These are phyloP conservation scores for Arctostaphylos glauca DNA, from an alignment of 148 eudicot genomes.

Conservation along the genomic window DNA sequence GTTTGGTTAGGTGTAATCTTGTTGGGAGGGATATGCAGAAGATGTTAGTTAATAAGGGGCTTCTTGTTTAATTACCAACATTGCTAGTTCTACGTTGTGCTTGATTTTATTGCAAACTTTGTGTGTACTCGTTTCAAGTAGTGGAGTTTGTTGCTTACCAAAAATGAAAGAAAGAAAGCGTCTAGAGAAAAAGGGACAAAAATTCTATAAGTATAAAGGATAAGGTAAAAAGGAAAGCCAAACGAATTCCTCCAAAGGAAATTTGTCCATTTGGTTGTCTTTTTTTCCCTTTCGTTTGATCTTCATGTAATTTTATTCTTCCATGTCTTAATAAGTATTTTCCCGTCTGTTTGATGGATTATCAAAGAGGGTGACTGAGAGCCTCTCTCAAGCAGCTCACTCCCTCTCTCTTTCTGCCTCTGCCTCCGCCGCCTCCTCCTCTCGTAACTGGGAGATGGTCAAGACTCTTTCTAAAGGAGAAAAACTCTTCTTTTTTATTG, in stretches of 20 bases:
- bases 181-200: neutral
- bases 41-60: neutral
- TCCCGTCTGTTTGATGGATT: neutral
- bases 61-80: constrained; percentile 16
- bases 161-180: neutral
- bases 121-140: neutral
- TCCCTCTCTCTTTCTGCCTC: no score
- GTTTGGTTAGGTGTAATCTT: constrained; percentile 63
- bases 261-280: neutral
- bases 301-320: neutral
- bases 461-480: no score
- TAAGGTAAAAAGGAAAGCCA: neutral
- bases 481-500: no score
- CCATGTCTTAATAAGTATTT: neutral
- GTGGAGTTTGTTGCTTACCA: neutral
- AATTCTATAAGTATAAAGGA: neutral
- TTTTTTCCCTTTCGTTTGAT: neutral
- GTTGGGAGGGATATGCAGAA: constrained; percentile 44
- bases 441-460: no score
- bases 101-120: neutral
- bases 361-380: no score
- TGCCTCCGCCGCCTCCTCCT: no score
- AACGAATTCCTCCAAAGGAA: neutral
- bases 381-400: no score
- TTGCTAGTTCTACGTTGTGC: neutral